Evolutionary conservation across 2,329 filamentous ascomycete genomes (phyloP), one percentile per base, ranked within the genome.

Genomic region (Fusarium sp.): DNA sequence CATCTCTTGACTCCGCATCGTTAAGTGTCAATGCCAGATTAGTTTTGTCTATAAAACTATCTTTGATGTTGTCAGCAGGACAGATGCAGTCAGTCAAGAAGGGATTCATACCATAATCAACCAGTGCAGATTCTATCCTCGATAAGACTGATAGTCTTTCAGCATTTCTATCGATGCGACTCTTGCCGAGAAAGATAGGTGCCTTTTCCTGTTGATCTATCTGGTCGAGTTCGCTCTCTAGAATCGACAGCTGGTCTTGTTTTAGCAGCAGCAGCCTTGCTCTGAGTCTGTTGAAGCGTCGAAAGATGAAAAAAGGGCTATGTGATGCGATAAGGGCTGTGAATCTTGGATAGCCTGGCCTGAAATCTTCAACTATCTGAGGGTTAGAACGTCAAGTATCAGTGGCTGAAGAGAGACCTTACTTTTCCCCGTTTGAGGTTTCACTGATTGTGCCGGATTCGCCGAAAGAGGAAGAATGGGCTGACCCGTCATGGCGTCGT

Each of bases 1-100:
- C 26, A 18, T 63, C 57, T 45, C 58, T 52, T 11, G 48, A 4
- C 7, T 63, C 61, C 7, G 61, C 44, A 3, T 38, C 55, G 5
- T 9, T 26, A 3, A 48, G 39, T 14, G 18, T 50, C 3, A 63
- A 36, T 3, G 44, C 32, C 1, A 58, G 18, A 13, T 39, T 47
- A 6, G 55, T 36, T 6, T 47, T 42, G 13, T 63, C 61, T 5
- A 61, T 13, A 9, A 61, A 17, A 8, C 38, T 30, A 17, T 63
- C 61, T 63, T 10, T 0, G 4, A 17, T 6, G 3, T 3, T 7
- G 5, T 63, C 1, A 63, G 17, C 3, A 7, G 8, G 4, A 17
- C 3, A 2, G 1, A 5, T 3, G 0, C 0, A 3, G 3, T 5
- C 4, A 15, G 5, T 3, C 1, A 5, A 18, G 18, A 15, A 9